Evolutionary conservation across 176 grass and related monocot species (phyloP), one percentile per base, ranked within the genome.

Genomic region (Cymbopogon citratus): DNA sequence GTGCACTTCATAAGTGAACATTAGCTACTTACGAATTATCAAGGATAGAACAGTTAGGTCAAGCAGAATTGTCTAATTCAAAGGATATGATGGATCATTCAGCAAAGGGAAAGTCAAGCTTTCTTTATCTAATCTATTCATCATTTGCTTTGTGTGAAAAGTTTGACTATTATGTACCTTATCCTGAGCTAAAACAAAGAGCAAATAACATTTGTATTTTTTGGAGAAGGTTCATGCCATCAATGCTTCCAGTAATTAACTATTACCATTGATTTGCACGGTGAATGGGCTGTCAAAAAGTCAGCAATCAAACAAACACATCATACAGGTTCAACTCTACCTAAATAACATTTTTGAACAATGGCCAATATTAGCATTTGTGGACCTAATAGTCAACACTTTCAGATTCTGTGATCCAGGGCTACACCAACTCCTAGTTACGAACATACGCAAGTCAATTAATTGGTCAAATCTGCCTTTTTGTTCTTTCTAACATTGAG

Each of bases 371-470:
- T 33, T 45, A 63, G 0, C 25, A 73, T 45, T 6, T 0, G 1
- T 5, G 26, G 14, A 34, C 68, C 25, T 19, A 48, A 46, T 63
- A 82, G 67, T 80, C 63, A 80, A 66, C 38, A 51, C 36, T 11
- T 34, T 72, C 11, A 9, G 27, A 71, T 82, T 29, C 34, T 81
- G 66, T 71, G 48, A 51, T 64, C 77, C 56, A 24, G 9, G 12
- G 40, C 21, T 54, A 56, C 1, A 1, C 23, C 69, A 62, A 76
- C 39, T 28, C 40, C 44, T 36, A 38, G 45, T 48, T 19, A 19
- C 25, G 52, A 77, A 38, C 57, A 48, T 48, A 48, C 1, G 33
- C 23, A 39, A 77, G 82, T 85, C 71, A 85, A 75, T 24, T 24
- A 39, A 45, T 64, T 71, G 72, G 66, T 72, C 72, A 81, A 77